Evolutionary conservation across 805 yeast genomes (phyloP), one percentile per base, ranked within the genome.

Genomic region (Hanseniaspora thailandica): DNA sequence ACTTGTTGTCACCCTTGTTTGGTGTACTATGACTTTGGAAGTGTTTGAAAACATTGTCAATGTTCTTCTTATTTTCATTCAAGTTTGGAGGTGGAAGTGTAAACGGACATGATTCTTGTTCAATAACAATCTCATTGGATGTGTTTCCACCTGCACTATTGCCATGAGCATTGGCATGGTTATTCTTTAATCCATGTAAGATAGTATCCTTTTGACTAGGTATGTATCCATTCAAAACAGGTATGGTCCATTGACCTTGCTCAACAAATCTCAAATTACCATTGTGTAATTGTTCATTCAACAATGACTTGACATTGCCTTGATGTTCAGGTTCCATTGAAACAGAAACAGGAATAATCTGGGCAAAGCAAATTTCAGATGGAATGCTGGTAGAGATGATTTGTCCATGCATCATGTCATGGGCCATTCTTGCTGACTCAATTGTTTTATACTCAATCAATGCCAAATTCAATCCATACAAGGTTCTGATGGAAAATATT

Each of bases 351-450:
- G 69, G 76, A 59, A 66, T 61, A 31, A 87, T 76, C 61, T 83
- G 85, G 3, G 96, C 97, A 73, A 87, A 93, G 0, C 89, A 86
- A 36, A 87, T 86, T 38, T 78, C 71, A 63, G 93, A 78, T 17
- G 83, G 78, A 25, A 77, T 73, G 3, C 95, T 95, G 2, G 81
- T 76, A 1, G 70, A 67, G 38, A 90, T 72, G 62, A 90, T 96
- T 58, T 82, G 80, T 57, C 88, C 94, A 62, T 84, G 86, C 62
- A 89, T 75, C 47, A 74, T 78, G 15, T 86, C 84, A 62, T 82
- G 81, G 49, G 96, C 87, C 46, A 74, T 76, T 73, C 85, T 79
- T 8, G 98, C 95, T 31, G 79, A 71, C 49, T 86, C 95, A 5
- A 84, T 68, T 26, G 76, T 70, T 3, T 76, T 75, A 65, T 86